Conservation (phyloP, 2,329 filamentous ascomycete genomes). For the Fusarium sp. region DNA sequence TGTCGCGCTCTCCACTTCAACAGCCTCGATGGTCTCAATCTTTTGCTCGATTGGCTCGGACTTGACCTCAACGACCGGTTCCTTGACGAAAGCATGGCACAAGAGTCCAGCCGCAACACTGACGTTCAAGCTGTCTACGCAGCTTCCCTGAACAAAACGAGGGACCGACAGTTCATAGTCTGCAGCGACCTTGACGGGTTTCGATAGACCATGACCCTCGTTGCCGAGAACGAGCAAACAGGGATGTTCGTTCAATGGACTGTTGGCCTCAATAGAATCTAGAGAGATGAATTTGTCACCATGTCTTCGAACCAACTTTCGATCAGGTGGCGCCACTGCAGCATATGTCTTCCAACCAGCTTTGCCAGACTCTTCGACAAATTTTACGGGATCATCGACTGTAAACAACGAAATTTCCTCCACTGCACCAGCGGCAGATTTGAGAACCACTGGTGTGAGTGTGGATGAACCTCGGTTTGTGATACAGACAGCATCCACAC, state of each 20-base stretch:
- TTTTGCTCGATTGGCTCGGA: slow-evolving; percentile 7
- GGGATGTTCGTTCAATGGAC: slow-evolving; percentile 70
- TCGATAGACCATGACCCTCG: slow-evolving; percentile 80
- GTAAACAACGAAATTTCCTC: slow-evolving; percentile 82
- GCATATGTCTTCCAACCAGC: slow-evolving; percentile 89
- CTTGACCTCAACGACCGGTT: slow-evolving; percentile 31
- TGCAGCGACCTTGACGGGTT: slow-evolving; percentile 72
- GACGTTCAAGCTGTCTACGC: slow-evolving; percentile 92
- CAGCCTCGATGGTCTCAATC: background rate
- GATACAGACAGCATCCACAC: slow-evolving; percentile 84
- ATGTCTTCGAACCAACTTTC: slow-evolving; percentile 51
- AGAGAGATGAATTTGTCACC: slow-evolving; percentile 62
- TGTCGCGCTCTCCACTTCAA: background rate
- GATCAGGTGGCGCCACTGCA: slow-evolving; percentile 67
- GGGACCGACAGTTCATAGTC: slow-evolving; percentile 76
- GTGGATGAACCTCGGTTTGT: slow-evolving; percentile 79
- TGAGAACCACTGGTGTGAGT: slow-evolving; percentile 81
- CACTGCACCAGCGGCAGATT: slow-evolving; percentile 88
- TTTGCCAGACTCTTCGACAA: slow-evolving; percentile 74
- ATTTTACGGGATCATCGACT: slow-evolving; percentile 74
- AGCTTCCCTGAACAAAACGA: slow-evolving; percentile 63
- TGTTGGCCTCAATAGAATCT: slow-evolving; percentile 60
- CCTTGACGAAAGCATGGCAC: slow-evolving; percentile 74
- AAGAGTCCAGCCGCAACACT: slow-evolving; percentile 87
- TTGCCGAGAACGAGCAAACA: slow-evolving; percentile 86